Conservation (phyloP, 208 protist genomes). For the Borovskyia barvae region DNA sequence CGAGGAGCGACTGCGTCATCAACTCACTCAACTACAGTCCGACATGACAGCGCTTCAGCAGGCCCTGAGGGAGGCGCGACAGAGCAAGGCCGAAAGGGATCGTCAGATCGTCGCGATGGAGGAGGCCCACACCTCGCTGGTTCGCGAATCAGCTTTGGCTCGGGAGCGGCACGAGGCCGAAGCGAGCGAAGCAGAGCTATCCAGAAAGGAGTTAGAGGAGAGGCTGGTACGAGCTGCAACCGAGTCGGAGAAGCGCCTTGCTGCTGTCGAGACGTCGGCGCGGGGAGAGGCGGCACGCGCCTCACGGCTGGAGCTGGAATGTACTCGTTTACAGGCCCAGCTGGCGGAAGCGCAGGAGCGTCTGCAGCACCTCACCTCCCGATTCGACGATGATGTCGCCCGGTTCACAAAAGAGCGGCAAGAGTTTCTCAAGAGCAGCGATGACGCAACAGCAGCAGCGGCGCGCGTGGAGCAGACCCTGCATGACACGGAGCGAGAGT, state of each 20-base stretch:
- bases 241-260: constrained; percentile 39
- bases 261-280: constrained; percentile 48
- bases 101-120: constrained; percentile 16
- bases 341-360: constrained; percentile 59
- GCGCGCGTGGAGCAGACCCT: constrained; percentile 25
- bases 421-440: constrained; percentile 39
- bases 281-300: constrained; percentile 46
- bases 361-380: constrained; percentile 38
- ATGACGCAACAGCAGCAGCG: constrained; percentile 19
- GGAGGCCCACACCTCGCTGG: constrained; percentile 28
- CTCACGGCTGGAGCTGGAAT: constrained; percentile 53
- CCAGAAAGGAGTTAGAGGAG: constrained; percentile 30
- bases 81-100: constrained; percentile 26
- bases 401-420: constrained; percentile 43
- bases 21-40: constrained; percentile 44
- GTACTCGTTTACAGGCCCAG: constrained; percentile 50
- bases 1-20: constrained; percentile 42
- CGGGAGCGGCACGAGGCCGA: constrained; percentile 29
- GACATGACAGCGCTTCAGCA: constrained; percentile 33
- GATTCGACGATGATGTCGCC: constrained; percentile 46
- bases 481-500: constrained; percentile 25
- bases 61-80: constrained; percentile 22
- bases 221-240: constrained; percentile 29
- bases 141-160: constrained; percentile 34
- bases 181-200: constrained; percentile 26